Base-by-base conservation (phyloP, 768 basidiomycete genomes). In the Leucogyrophana mollusca region DNA sequence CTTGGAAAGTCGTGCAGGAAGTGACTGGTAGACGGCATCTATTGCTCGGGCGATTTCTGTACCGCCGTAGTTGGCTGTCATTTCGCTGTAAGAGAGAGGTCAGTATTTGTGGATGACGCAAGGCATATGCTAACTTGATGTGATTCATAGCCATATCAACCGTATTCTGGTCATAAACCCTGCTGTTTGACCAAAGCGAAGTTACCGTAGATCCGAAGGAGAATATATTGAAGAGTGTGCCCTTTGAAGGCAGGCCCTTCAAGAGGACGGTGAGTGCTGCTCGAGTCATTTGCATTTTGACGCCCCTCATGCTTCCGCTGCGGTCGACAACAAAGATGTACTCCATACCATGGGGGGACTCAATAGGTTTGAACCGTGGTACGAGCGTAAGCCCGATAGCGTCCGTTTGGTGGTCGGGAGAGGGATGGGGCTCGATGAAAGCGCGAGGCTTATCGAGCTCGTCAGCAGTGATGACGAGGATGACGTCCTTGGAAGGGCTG, bases 61-160 rank as follows among this genome's bases (percentile, higher is more conserved):
- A 16, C 43, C 43, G 10, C 43, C 43, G 20, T 27, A 27, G 44
- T 54, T 35, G 1, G 49, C 49, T 32, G 23, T 9, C 42, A 52
- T 52, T 6, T 14, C 3, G 20, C 24, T 16, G n/a, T 16, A 42
- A 22, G 6, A 23, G 40, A 30, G 13, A 22, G 23, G 23, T 30
- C 38, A 13, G n/a, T n/a, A n/a, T n/a, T n/a, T n/a, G n/a, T n/a
- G n/a, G n/a, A n/a, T n/a, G n/a, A n/a, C n/a, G n/a, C n/a, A n/a
- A n/a, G 14, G 13, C 22, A 32, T n/a, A 30, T 30, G 13, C 27
- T 6, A 7, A 30, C 27, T 30, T 13, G n/a, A 41, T 39, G 17
- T 51, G 40, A 3, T 14, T 11, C 4, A 39, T 46, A 11, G 45
- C 50, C 21, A 22, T 38, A 14, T 51, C 50, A 2, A 46, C 18